A percentile compares a stretch with the other conserved stretches of the same genome.
Conservation (phyloP, 73 alveolate species). For the Uronychia binucleata region DNA sequence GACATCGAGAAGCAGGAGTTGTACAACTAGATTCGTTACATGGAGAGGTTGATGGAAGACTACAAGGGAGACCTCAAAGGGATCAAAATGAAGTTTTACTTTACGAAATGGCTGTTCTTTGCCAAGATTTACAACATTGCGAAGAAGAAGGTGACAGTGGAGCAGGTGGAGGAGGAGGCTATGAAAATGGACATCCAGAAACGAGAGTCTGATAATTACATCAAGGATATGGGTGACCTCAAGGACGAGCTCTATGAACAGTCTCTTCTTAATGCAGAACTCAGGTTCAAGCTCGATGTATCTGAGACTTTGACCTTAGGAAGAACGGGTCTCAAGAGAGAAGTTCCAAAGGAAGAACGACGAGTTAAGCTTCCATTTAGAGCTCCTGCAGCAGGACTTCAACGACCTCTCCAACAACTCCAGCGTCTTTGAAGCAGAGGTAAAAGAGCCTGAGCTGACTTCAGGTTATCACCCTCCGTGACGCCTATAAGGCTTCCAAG, state of each 20-base stretch:
- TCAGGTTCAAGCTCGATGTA: neutral
- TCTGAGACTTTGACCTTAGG: neutral
- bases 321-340: neutral
- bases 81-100: neutral
- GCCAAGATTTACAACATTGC: neutral
- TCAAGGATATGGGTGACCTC: neutral
- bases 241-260: neutral
- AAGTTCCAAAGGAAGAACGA: neutral
- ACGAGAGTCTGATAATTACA: neutral
- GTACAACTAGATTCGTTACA: constrained; percentile 6
- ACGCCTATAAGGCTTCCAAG: neutral
- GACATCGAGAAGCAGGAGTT: constrained; percentile 58
- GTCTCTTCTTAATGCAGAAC: neutral
- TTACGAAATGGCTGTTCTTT: neutral
- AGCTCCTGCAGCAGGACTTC: neutral
- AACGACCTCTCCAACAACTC: neutral
- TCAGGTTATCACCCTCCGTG: neutral
- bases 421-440: neutral
- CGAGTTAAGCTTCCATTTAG: neutral
- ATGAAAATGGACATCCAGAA: neutral
- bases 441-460: neutral
- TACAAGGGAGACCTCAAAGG: neutral
- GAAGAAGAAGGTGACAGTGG: neutral
- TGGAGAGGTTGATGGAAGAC: neutral
- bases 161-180: neutral